Evolutionary conservation across 108 stramenopile genomes (phyloP).

Genomic region (Cyclotella choctawhatcheeana): DNA sequence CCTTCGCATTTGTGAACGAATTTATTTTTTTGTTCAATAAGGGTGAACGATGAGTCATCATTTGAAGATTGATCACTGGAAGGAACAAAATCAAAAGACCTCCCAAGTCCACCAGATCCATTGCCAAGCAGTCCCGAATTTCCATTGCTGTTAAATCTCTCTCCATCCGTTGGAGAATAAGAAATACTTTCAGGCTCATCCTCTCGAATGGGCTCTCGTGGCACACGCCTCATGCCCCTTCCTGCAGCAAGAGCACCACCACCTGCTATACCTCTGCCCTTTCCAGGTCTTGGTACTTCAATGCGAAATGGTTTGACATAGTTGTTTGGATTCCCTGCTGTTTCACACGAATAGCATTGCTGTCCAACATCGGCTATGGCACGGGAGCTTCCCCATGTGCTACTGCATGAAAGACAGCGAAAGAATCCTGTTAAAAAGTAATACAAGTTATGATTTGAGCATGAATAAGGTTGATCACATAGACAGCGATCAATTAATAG

Average conservation of each 20-base stretch:
- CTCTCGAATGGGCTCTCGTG: conserved; percentile 39
- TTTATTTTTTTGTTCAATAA: neutral
- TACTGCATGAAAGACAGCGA: conserved; percentile 27
- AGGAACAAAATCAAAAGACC: conserved; percentile 28
- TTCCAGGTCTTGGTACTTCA: conserved; percentile 29
- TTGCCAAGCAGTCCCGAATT: no score
- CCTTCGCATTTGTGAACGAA: conserved; percentile 42
- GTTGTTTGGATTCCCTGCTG: conserved; percentile 24
- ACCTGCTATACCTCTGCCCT: conserved; percentile 33
- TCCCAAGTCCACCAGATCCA: conserved; percentile 9
- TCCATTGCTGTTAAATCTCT: conserved; percentile 25
- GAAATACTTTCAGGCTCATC: neutral
- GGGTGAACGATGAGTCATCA: neutral
- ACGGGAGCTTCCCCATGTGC: conserved; percentile 42
- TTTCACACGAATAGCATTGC: conserved; percentile 21
- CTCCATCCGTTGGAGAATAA: conserved; percentile 23
- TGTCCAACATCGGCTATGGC: conserved; percentile 43
- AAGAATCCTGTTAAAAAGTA: conserved; percentile 19
- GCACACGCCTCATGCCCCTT: conserved; percentile 39
- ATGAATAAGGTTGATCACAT: neutral
- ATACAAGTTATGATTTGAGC: neutral
- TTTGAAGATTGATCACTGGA: neutral
- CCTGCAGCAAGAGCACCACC: conserved; percentile 40
- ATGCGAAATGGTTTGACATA: conserved; percentile 39
- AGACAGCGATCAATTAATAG: neutral